Base-by-base conservation (phyloP, 2,329 filamentous ascomycete genomes). In the Lachnellula occidentalis region DNA sequence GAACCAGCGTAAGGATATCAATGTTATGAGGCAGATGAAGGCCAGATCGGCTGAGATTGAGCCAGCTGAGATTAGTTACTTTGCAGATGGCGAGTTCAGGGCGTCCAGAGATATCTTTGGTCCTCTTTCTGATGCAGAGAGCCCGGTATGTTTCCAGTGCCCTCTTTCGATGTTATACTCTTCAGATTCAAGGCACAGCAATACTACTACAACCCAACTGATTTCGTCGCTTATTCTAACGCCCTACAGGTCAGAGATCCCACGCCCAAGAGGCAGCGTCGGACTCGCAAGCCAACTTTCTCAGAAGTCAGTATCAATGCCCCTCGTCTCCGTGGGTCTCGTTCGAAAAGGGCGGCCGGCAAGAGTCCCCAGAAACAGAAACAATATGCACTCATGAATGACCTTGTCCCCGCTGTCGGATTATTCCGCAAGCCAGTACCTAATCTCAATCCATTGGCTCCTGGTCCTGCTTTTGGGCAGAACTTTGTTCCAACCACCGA, bases 1-100 rank as follows among this genome's bases (percentile, higher is more conserved):
- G 50, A 92, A 92, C 67, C 88, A 92, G 70, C 83, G 86, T 64
- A 92, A 92, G 69, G 82, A 86, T 51, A 78, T 76, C n/a, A 85
- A 82, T 1, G 83, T 90, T n/a, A 73, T 90, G 21, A 76, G 81
- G 53, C 79, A 81, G 55, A 83, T 92, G 70, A 78, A 84, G 62
- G 70, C 77, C 50, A 82, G 81, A 17, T 90, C 88, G 0, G 76
- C 78, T 59, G 75, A 77, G 2, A 81, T 90, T 34, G 78, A 81
- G 54, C 80, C 84, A 8, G 80, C 72, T 0, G 87, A 91, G 71
- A 73, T 81, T 21, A 80, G 90, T 48, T 86, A 85, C 72, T 76
- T 78, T 34, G 65, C 74, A 2, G 72, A 77, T 36, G 73, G 81
- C 17, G 71, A 77, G 45, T 68, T 81, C 11, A 74, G 78, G 63